Conservation (phyloP, 257 asterid species). For the Anisodus tanguticus region DNA sequence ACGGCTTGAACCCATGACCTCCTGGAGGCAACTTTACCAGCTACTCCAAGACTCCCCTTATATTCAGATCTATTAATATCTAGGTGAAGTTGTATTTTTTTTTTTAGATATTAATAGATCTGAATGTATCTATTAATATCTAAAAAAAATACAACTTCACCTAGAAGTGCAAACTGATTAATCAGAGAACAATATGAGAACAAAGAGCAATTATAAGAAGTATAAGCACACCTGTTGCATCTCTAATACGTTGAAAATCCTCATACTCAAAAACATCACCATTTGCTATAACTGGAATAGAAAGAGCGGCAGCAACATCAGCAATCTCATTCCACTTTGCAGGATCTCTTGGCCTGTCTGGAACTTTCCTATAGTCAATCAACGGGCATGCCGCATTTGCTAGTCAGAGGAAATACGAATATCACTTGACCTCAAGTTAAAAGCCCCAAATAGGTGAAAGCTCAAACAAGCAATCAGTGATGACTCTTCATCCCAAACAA, state of each 20-base stretch:
- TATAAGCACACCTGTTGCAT: conserved; percentile 66
- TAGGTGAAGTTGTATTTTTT: too few relatives aligned
- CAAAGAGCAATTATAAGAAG: not conserved
- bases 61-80: too few relatives aligned
- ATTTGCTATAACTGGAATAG: conserved; percentile 93
- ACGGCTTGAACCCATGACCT: too few relatives aligned
- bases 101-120: too few relatives aligned
- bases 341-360: conserved; percentile 97
- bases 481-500: not conserved
- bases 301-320: conserved; percentile 81
- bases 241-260: conserved; percentile 76
- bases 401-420: conserved; percentile 14
- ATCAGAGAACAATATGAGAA: conserved; percentile 9
- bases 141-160: not conserved
- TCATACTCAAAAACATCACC: conserved; percentile 91
- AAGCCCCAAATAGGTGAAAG: not conserved
- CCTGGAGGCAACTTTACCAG: too few relatives aligned
- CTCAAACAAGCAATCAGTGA: not conserved
- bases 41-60: too few relatives aligned
- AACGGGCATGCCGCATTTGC: not conserved
- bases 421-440: not conserved
- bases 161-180: not conserved
- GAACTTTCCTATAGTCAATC: conserved; percentile 63
- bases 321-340: conserved; percentile 94
- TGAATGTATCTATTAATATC: too few relatives aligned